phyloP scores from a whole-genome alignment of 768 basidiomycete species.

The Coprinopsis cinerea region DNA sequence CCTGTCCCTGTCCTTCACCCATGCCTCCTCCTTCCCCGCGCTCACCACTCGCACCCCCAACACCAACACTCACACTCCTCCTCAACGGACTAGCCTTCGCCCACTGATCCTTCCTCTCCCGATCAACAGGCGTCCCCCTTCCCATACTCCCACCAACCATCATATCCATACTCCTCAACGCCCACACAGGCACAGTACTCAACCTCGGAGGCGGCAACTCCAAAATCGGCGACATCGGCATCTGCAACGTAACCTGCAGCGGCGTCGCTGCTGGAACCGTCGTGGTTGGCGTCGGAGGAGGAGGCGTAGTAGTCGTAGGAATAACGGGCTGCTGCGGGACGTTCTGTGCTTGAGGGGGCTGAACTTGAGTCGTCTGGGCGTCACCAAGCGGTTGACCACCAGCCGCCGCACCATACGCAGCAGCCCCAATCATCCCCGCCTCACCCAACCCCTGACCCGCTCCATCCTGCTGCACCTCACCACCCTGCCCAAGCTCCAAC shows the following conservation, averaged over 20 bases:
- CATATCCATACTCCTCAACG: slow-evolving; percentile 22
- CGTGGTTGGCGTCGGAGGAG: neutral
- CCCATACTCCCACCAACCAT: slow-evolving; percentile 23
- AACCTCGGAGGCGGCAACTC: slow-evolving; percentile 31
- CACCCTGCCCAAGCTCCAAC: neutral
- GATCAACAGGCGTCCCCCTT: slow-evolving; percentile 29
- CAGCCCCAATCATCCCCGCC: neutral
- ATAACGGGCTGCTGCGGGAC: neutral
- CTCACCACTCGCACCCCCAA: neutral
- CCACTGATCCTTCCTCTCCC: slow-evolving; percentile 24
- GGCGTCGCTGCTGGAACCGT: slow-evolving; percentile 14
- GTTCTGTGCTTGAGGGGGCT: too few species aligned
- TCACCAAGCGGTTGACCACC: too few species aligned
- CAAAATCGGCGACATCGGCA: slow-evolving; percentile 20
- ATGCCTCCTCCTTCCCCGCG: neutral
- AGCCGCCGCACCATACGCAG: neutral
- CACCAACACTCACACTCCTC: neutral
- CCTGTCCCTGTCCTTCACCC: neutral
- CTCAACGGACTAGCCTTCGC: slow-evolving; percentile 14
- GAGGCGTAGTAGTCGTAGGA: neutral
- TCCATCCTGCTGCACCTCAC: neutral
- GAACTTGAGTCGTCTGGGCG: too few species aligned
- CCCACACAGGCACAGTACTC: slow-evolving; percentile 24
- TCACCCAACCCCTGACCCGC: neutral
- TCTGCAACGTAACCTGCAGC: slow-evolving; percentile 15